phyloP scores from a whole-genome alignment of 2,329 filamentous ascomycete species.

The Epichloe festucae region DNA sequence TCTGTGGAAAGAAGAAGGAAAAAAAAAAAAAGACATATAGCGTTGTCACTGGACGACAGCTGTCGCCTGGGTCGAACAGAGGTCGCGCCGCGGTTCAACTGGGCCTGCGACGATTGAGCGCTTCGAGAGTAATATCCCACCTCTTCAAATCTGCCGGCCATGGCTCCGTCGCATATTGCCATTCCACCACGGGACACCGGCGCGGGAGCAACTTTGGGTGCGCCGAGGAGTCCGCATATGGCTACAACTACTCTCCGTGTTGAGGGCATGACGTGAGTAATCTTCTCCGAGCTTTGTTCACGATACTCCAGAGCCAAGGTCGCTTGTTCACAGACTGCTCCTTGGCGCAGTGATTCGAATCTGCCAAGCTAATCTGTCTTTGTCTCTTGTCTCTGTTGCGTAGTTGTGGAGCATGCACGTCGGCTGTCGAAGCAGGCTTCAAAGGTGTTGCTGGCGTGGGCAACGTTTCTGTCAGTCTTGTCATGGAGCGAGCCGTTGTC shows the following conservation, averaged over 20 bases:
- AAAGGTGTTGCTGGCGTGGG: conserved; percentile 68
- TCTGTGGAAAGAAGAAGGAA: background rate
- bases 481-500: conserved; percentile 92
- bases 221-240: conserved; percentile 45
- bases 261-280: conserved; percentile 66
- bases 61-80: background rate
- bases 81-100: background rate
- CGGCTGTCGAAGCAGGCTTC: conserved; percentile 87
- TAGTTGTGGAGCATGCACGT: conserved; percentile 86
- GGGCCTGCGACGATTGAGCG: background rate
- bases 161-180: conserved; percentile 39
- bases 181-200: conserved; percentile 29
- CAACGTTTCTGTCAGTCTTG: conserved; percentile 79
- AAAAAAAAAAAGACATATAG: background rate
- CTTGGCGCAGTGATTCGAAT: background rate
- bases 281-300: background rate
- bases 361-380: background rate
- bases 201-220: conserved; percentile 10
- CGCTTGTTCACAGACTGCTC: conserved; percentile 15
- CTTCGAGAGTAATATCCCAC: background rate
- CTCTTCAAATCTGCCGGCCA: conserved; percentile 13
- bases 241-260: conserved; percentile 85
- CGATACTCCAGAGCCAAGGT: conserved; percentile 15
- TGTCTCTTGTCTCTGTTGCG: conserved; percentile 19
- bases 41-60: background rate